Evolutionary conservation across 768 basidiomycete species (phyloP), one percentile per base, ranked within the genome.

Genomic region (Lyophyllum decastes): DNA sequence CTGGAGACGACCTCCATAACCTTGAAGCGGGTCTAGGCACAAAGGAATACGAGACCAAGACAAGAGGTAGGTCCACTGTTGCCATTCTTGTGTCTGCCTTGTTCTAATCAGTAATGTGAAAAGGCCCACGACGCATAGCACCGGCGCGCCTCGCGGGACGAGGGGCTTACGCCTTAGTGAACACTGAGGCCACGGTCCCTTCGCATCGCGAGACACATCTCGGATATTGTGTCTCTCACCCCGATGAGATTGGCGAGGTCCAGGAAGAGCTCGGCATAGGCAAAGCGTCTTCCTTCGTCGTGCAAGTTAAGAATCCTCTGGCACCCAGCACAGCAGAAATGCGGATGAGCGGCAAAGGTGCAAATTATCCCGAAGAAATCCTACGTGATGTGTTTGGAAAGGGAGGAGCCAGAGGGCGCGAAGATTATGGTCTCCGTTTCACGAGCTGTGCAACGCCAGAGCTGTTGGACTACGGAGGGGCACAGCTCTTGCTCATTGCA

Each of bases 231-330:
- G 73, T 87, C 40, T 83, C 84, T 4, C 84, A 88, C 59, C 82
- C 80, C 0, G 58, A 70, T 17, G 72, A 76, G 17, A 65, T 78
- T 38, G 82, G 84, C 10, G 78, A 83, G 3, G 85, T 87, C 0
- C 88, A 88, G 57, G 64, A 72, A 19, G 79, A 74, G 6, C 72
- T 89, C 5, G 83, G 84, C 3, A 83, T 89, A 54, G 69, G 77
- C 49, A 69, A 71, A 0, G 79, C 81, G 0, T 82, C 81, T 0
- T 81, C 81, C 0, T 88, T 86, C 60, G 72, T 84, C 16, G 38
- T 88, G 5, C 85, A 87, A 60, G 81, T 87, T 48, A 87, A 85
- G 72, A 86, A 87, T 58, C 84, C 84, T 0, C 70, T 80, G 0
- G 81, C 81, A 11, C 76, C 81, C 0, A 68, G 70, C 2, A 72